phyloP scores from a whole-genome alignment of 1,284 basidiomycete genomes.

The Megacollybia platyphylla region DNA sequence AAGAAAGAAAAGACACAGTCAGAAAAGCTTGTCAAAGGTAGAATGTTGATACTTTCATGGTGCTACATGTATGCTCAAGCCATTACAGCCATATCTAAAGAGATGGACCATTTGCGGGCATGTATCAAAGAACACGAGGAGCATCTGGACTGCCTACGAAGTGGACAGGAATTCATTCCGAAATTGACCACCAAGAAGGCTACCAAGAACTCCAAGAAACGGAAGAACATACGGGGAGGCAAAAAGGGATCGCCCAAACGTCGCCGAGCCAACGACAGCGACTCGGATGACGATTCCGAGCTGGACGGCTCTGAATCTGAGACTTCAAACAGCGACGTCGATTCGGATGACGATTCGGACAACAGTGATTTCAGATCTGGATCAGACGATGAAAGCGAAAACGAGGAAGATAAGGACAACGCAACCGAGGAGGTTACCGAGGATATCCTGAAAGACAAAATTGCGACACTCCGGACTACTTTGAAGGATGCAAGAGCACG shows the following conservation, averaged over 20 bases:
- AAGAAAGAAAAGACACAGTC: slow-evolving; percentile 28
- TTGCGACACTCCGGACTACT: slow-evolving; percentile 23
- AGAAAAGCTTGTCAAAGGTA: slow-evolving; percentile 29
- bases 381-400: slow-evolving; percentile 6
- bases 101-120: slow-evolving; percentile 16
- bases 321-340: slow-evolving; percentile 11
- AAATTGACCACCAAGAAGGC: slow-evolving; percentile 22
- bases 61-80: slow-evolving; percentile 11
- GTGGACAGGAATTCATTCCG: slow-evolving; percentile 29
- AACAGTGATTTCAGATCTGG: slow-evolving; percentile 12
- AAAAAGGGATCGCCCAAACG: slow-evolving; percentile 32
- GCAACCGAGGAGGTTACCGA: slow-evolving; percentile 27
- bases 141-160: slow-evolving; percentile 33
- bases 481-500: slow-evolving; percentile 27
- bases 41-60: neutral
- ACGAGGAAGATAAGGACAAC: slow-evolving; percentile 13
- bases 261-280: slow-evolving; percentile 17
- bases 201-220: slow-evolving; percentile 24
- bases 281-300: slow-evolving; percentile 13
- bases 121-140: slow-evolving; percentile 27
- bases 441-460: slow-evolving; percentile 30
- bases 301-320: slow-evolving; percentile 15
- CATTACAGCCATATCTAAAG: slow-evolving; percentile 26
- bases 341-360: slow-evolving; percentile 13
- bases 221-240: slow-evolving; percentile 29